These are phyloP conservation scores for Alternaria atra DNA, from an alignment of 2,329 filamentous ascomycete genomes.

Conservation along the genomic window DNA sequence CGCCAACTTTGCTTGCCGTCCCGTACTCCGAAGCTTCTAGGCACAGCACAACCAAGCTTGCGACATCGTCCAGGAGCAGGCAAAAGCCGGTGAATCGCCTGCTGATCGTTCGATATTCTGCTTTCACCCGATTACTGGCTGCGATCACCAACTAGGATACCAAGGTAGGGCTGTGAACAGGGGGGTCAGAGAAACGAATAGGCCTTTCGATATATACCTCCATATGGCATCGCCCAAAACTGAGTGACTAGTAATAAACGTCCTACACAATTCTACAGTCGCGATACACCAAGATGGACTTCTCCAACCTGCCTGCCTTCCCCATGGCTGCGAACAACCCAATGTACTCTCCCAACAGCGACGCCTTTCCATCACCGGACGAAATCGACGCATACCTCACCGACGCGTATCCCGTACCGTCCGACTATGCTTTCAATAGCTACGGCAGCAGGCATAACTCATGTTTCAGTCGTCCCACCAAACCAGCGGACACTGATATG, in stretches of 20 bases:
- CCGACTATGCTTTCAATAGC: constrained; percentile 8
- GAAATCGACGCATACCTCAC: constrained; percentile 12
- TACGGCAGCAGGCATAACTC: not conserved
- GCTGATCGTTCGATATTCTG: constrained; percentile 14
- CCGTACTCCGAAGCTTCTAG: constrained; percentile 11
- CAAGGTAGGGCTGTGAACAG: constrained; percentile 10
- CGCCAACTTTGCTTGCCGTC: not conserved
- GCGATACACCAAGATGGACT: constrained; percentile 5
- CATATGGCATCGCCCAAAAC: not conserved
- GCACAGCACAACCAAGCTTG: constrained; percentile 10
- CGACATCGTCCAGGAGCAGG: constrained; percentile 3
- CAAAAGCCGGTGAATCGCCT: constrained; percentile 12
- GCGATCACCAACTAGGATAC: not conserved
- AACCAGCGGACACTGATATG: not conserved
- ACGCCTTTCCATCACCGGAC: constrained; percentile 12
- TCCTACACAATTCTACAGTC: not conserved
- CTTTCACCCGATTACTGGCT: constrained; percentile 3
- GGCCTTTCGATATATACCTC: not conserved
- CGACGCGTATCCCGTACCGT: constrained; percentile 7
- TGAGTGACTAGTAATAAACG: not conserved
- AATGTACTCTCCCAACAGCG: constrained; percentile 15
- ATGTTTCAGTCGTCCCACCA: constrained; percentile 6
- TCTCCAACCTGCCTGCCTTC: constrained; percentile 7
- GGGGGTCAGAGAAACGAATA: constrained; percentile 12
- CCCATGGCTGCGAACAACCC: constrained; percentile 3